Base-by-base conservation (phyloP, 1,284 basidiomycete genomes). In the Jaminaea rosea region DNA sequence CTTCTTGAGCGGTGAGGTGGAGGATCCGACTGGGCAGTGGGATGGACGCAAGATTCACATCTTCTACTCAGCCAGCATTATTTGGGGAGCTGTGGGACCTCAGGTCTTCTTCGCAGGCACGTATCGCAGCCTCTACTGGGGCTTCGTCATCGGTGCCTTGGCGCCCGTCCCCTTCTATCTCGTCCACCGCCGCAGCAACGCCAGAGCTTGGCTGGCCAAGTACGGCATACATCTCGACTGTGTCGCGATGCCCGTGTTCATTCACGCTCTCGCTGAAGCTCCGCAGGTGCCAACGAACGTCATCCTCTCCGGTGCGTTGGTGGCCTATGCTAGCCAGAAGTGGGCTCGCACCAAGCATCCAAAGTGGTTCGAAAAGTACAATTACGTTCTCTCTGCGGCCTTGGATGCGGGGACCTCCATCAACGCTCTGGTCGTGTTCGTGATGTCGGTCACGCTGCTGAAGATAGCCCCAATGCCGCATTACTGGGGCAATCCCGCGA, bases 221-320 rank as follows among this genome's bases (percentile, higher is more conserved):
- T 4, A 24, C 17, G 39, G 39, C 4, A 15, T 42, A 1, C 60
- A 61, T 56, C 55, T 65, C 42, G 52, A 51, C 36, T 56, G 75
- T 60, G 70, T 77, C 5, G 77, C 77, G n/a, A 77, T 78, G 32
- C 78, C 79, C 4, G 77, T 80, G 58, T 73, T 79, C 27, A 74
- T 77, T 46, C 74, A 74, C 44, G 78, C 77, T 2, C 77, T 77
- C 0, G 75, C 74, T 3, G 47, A 60, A 4, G 57, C 60, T 13
- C 63, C 65, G 0, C 60, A 62, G 3, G 75, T 75, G 23, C 78
- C 79, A 1, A 76, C 78, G 11, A 79, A 79, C 60, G 75, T 79
- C 62, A 79, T 79, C 55, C 66, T 78, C 34, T 75, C 73, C 1
- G 76, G 76, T 11, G 69, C 76, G 36, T 63, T 75, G 15, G 72